Evolutionary conservation across 306 rosid genomes (phyloP).

Genomic region (Dalbergia cultrata): DNA sequence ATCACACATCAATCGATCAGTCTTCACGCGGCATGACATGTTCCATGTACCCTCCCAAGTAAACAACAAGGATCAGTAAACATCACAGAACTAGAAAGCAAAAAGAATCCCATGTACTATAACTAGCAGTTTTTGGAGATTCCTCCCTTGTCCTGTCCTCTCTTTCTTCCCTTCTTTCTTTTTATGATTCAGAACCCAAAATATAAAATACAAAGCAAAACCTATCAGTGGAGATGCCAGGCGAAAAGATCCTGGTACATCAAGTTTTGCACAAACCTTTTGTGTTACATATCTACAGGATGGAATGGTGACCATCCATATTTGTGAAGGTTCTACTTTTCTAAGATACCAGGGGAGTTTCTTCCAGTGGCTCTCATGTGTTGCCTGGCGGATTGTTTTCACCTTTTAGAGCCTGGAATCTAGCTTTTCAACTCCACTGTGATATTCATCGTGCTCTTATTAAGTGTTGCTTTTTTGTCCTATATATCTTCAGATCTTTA

Average conservation of each 20-base stretch:
- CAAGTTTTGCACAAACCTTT: constrained; percentile 29
- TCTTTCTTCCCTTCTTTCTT: constrained; percentile 3
- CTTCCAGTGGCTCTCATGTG: constrained; percentile 47
- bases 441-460: not conserved
- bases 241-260: constrained; percentile 31
- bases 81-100: constrained; percentile 43
- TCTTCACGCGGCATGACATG: constrained; percentile 34
- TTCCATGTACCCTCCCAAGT: constrained; percentile 46
- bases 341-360: constrained; percentile 38
- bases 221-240: constrained; percentile 3
- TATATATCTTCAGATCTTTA: constrained; percentile 4
- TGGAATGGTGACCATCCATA: constrained; percentile 57
- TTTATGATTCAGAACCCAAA: constrained; percentile 31
- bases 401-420: constrained; percentile 45
- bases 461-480: constrained; percentile 16
- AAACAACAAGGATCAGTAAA: constrained; percentile 51
- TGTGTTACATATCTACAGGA: constrained; percentile 36
- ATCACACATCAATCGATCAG: constrained; percentile 34
- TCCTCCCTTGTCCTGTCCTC: constrained; percentile 35
- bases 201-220: not conserved
- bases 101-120: constrained; percentile 13
- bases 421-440: constrained; percentile 36
- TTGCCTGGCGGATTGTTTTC: constrained; percentile 43
- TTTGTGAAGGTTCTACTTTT: constrained; percentile 47
- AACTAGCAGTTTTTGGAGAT: constrained; percentile 29